Evolutionary conservation across 257 asterid species (phyloP).

Genomic region (Mentha longifolia): DNA sequence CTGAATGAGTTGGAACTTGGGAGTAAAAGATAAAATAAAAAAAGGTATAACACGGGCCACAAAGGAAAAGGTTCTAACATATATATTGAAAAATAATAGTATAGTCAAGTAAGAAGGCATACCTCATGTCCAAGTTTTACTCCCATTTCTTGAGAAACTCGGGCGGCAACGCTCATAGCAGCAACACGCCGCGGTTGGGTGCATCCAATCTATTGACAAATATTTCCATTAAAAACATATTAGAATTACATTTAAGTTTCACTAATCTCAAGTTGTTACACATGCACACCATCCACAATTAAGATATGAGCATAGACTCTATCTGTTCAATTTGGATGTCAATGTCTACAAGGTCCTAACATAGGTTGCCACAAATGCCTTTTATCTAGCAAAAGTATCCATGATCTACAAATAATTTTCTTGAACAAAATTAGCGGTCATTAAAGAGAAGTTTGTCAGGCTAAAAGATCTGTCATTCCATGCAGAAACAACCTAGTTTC

Average conservation of each 20-base stretch:
- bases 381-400: conserved; percentile 7
- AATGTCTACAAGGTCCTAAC: conserved; percentile 12
- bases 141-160: conserved; percentile 98
- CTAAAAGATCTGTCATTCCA: not conserved
- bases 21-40: conserved; percentile 7
- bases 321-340: conserved; percentile 21
- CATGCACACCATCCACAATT: conserved; percentile 12
- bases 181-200: conserved; percentile 98
- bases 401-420: conserved; percentile 9
- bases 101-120: conserved; percentile 29
- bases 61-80: not conserved
- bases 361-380: not conserved
- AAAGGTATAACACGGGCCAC: conserved; percentile 6
- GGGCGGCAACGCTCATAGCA: conserved; percentile 99
- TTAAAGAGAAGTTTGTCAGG: conserved; percentile 5
- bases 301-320: not conserved
- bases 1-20: conserved; percentile 19
- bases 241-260: conserved; percentile 4
- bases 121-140: conserved; percentile 99
- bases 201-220: conserved; percentile 75
- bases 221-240: conserved; percentile 16
- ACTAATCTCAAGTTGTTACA: conserved; percentile 3
- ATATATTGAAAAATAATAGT: conserved; percentile 4
- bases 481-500: not conserved
- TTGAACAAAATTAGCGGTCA: not conserved